These are phyloP conservation scores for Mycena polygramma DNA, from an alignment of 768 basidiomycete species.

Conservation along the genomic window DNA sequence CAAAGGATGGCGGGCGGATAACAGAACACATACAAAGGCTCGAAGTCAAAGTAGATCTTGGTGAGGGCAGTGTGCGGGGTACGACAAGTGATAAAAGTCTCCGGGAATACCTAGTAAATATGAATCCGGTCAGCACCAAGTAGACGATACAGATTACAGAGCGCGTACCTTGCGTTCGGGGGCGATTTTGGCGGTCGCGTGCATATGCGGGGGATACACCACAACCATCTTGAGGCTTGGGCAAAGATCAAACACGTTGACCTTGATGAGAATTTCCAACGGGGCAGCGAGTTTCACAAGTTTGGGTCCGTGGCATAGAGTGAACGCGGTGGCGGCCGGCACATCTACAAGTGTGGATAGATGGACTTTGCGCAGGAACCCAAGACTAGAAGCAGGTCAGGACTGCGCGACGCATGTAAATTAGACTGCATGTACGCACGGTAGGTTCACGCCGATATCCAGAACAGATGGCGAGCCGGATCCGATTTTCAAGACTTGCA, in stretches of 20 bases:
- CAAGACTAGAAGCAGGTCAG: background rate
- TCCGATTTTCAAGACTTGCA: background rate
- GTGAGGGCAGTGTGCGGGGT: background rate
- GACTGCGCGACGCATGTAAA: background rate
- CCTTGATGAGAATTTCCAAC: background rate
- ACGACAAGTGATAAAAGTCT: background rate
- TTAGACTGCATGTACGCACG: background rate
- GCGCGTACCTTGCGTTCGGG: background rate
- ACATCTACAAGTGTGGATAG: background rate
- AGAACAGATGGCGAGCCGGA: background rate
- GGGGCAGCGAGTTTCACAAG: background rate
- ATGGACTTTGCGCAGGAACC: background rate
- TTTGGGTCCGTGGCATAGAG: background rate
- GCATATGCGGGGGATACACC: background rate
- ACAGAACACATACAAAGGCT: background rate
- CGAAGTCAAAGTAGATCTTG: background rate
- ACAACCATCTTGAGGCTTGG: background rate
- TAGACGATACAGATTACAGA: background rate
- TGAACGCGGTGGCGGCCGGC: background rate
- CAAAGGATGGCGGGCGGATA: too few species aligned
- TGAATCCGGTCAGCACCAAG: background rate
- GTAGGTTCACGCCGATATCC: background rate
- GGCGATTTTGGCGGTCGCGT: background rate
- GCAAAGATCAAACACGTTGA: constrained; percentile 5
- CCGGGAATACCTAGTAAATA: background rate